These are phyloP conservation scores for Curvularia spicifera DNA, from an alignment of 2,329 filamentous ascomycete species.

Conservation along the genomic window DNA sequence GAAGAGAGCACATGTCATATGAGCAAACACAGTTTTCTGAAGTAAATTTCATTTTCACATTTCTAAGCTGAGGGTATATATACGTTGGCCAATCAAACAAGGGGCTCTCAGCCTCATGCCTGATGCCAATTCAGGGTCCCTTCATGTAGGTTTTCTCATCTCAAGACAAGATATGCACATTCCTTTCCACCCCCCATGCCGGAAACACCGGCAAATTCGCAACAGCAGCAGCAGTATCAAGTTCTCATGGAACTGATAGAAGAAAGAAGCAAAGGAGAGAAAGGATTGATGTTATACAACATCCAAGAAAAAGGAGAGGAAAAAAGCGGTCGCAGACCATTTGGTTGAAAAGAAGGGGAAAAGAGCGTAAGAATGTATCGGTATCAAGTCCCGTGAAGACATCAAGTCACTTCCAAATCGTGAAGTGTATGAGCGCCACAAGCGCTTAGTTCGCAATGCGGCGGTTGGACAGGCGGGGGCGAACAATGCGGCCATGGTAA, in stretches of 20 bases:
- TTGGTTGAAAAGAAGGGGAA: slow-evolving; percentile 12
- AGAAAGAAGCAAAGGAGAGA: slow-evolving; percentile 7
- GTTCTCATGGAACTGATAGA: not conserved
- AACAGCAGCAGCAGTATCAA: not conserved
- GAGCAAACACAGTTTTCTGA: not conserved
- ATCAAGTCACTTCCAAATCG: not conserved
- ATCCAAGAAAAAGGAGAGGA: not conserved
- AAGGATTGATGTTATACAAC: slow-evolving; percentile 11
- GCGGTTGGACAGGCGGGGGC: slow-evolving; percentile 25
- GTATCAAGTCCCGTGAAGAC: not conserved
- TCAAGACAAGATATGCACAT: not conserved
- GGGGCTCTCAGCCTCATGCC: not conserved
- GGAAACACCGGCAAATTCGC: not conserved
- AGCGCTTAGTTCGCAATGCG: slow-evolving; percentile 10
- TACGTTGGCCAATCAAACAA: not conserved
- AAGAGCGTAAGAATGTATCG: slow-evolving; percentile 18
- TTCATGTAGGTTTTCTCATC: not conserved
- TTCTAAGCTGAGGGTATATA: not conserved
- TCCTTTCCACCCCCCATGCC: not conserved
- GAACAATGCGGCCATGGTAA: slow-evolving; percentile 42
- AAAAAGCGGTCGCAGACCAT: slow-evolving; percentile 19
- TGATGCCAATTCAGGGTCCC: not conserved
- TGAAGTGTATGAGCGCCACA: not conserved
- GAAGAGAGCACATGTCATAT: too few relatives aligned
- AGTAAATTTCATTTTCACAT: not conserved